These are phyloP conservation scores for Diaporthe capsici DNA, from an alignment of 2,329 filamentous ascomycete genomes.

Conservation along the genomic window DNA sequence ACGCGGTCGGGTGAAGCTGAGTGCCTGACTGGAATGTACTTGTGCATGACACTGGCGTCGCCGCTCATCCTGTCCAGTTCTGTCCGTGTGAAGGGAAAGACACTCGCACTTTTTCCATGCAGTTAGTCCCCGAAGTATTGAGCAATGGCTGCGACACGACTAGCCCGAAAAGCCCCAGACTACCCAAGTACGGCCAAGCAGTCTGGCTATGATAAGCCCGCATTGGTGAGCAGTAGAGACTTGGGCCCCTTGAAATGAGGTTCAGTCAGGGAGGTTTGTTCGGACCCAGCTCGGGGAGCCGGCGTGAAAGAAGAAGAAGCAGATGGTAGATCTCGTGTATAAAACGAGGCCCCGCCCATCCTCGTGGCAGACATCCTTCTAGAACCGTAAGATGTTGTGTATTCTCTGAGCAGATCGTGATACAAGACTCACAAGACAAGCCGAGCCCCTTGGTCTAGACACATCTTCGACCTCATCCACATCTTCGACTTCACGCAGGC, in stretches of 20 bases:
- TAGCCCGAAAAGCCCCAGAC: constrained; percentile 28
- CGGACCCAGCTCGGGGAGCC: constrained; percentile 15
- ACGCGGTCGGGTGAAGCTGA: constrained; percentile 22
- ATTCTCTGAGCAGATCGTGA: constrained; percentile 18
- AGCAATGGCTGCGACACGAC: constrained; percentile 33
- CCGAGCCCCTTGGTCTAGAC: neutral
- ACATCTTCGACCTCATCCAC: neutral
- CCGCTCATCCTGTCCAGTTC: constrained; percentile 18
- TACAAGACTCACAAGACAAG: constrained; percentile 4
- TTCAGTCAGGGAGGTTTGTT: constrained; percentile 26
- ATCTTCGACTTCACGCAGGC: neutral
- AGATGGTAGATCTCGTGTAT: constrained; percentile 18
- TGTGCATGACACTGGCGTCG: constrained; percentile 28
- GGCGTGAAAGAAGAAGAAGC: constrained; percentile 14
- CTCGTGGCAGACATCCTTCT: constrained; percentile 25
- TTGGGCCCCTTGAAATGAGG: neutral
- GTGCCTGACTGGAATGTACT: constrained; percentile 22
- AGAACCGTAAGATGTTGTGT: constrained; percentile 20
- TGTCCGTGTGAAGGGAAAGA: constrained; percentile 33
- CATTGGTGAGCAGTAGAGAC: constrained; percentile 17
- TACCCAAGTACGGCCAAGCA: constrained; percentile 26
- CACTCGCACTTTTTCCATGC: constrained; percentile 26
- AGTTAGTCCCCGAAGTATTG: constrained; percentile 32
- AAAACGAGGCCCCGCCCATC: constrained; percentile 32
- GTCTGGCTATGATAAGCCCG: constrained; percentile 25